phyloP scores from a whole-genome alignment of 2,329 filamentous ascomycete genomes.

The Cordyceps farinosa region DNA sequence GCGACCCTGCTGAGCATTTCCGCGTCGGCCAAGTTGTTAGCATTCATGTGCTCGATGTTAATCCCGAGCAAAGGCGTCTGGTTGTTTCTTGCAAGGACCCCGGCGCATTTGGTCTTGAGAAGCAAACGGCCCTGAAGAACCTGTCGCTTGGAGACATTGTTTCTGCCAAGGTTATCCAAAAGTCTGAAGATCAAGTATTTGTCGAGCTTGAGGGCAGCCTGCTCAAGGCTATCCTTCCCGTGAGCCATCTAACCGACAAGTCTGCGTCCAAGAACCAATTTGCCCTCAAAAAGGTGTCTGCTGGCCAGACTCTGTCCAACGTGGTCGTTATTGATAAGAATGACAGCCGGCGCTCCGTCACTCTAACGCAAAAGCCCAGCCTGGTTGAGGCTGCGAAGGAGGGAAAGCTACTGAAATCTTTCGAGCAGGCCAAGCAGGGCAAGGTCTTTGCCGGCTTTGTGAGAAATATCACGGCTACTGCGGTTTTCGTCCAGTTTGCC shows the following conservation, averaged over 20 bases:
- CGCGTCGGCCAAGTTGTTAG: constrained; percentile 85
- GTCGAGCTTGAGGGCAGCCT: constrained; percentile 71
- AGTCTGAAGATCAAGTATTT: constrained; percentile 70
- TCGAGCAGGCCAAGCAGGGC: constrained; percentile 69
- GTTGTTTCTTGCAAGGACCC: constrained; percentile 93
- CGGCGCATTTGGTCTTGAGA: constrained; percentile 67
- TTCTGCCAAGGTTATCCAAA: constrained; percentile 75
- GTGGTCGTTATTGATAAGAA: constrained; percentile 87
- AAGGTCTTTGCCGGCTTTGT: constrained; percentile 73
- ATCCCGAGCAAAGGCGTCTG: constrained; percentile 66
- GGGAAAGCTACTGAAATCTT: constrained; percentile 65
- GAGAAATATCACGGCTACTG: constrained; percentile 75
- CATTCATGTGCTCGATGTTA: constrained; percentile 80
- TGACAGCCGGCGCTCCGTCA: constrained; percentile 69
- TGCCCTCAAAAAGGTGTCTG: constrained; percentile 73
- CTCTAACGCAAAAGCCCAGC: constrained; percentile 78
- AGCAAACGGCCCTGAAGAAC: constrained; percentile 69
- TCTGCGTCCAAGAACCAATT: constrained; percentile 73
- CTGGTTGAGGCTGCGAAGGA: constrained; percentile 72
- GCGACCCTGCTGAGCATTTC: constrained; percentile 86
- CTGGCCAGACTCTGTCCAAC: constrained; percentile 77
- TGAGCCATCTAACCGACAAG: constrained; percentile 81
- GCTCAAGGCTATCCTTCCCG: constrained; percentile 72
- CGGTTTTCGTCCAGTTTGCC: constrained; percentile 85
- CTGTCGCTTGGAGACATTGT: constrained; percentile 72